Evolutionary conservation across 805 yeast genomes (phyloP), one percentile per base, ranked within the genome.

Genomic region (Komagataella kurtzmanii): DNA sequence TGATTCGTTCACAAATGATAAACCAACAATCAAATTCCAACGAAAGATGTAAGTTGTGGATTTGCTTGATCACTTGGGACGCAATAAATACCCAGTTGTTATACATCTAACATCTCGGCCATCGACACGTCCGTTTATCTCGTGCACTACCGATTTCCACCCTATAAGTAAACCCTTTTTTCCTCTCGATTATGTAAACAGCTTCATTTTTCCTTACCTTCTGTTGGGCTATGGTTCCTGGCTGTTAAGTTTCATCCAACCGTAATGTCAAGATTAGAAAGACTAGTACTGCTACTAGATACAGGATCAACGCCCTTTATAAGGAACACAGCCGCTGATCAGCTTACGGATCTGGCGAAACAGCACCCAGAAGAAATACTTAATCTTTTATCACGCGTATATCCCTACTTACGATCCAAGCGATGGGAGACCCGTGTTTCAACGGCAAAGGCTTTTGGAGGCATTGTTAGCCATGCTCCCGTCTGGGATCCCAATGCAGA

Each of bases 351-450:
- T 58, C 74, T 95, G 44, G 97, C 97, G 24, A 85, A 85, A 64
- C 85, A 85, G 46, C 98, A 93, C 61, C 97, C 98, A 0, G 98
- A 91, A 61, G 98, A 93, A 60, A 79, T 87, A 18, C 73, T 88
- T 51, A 84, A 84, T 53, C 69, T 93, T 46, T 69, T 93, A 40
- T 88, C 96, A 14, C 75, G 98, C 54, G 96, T 93, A 1, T 88
- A 89, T 59, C 98, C 99, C 0, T 93, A 81, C 63, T 72, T 93
- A 53, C 77, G 81, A 60, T 80, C 88, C 23, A 76, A 73, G 53
- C 88, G 83, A 67, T 93, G 99, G 99, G 99, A 93, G 65, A 90
- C 99, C 0, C 76, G 99, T 64, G 83, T 86, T 1, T 82, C 98
- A 1, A 93, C 99, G 1, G 97, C 97, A 0, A 72, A 88, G 51